Base-by-base conservation (phyloP, 345 rosid species). In the Eucalyptus coolabah region DNA sequence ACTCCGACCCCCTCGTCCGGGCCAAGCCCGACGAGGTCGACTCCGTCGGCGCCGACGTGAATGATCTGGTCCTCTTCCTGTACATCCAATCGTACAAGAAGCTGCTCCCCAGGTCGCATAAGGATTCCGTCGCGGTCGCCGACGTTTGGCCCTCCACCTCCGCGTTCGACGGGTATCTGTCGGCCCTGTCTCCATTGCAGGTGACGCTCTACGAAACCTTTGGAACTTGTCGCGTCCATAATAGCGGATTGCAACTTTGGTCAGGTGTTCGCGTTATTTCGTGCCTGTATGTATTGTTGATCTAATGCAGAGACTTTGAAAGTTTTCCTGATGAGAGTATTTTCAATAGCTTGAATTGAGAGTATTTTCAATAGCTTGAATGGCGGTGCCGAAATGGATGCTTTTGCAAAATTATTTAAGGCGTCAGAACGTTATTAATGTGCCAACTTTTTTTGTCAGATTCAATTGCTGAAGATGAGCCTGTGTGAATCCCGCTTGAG, bases 61-160 rank as follows among this genome's bases (percentile, higher is more conserved):
- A 94, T 92, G 99, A 97, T 95, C 96, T 98, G 92, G 91, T 97
- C 47, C 89, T 96, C 91, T 97, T 98, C 80, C 88, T 98, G 91
- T 98, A 97, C 53, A 96, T 98, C 90, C 99, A 98, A 89, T 98
- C 99, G 49, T 98, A 97, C 89, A 98, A 97, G 95, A 96, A 93
- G 94, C 89, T 98, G 91, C 89, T 95, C 89, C 99, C 99, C 8
- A 95, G 99, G 91, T 90, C 99, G 89, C 98, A 98, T 83, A 98
- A 96, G 93, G 99, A 98, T 89, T 93, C 99, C 14, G 99, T 98
- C 4, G 92, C 99, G 8, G 98, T 98, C 32, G 99, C 99, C 12
- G 99, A 98, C 90, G 99, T 97, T 3, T 98, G 99, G 99, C 99
- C 99, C 9, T 98, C 99, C n/a, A 97, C 98, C 50, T 98, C 99